Evolutionary conservation across 306 rosid species (phyloP), one percentile per base, ranked within the genome.

Genomic region (Alnus glutinosa): DNA sequence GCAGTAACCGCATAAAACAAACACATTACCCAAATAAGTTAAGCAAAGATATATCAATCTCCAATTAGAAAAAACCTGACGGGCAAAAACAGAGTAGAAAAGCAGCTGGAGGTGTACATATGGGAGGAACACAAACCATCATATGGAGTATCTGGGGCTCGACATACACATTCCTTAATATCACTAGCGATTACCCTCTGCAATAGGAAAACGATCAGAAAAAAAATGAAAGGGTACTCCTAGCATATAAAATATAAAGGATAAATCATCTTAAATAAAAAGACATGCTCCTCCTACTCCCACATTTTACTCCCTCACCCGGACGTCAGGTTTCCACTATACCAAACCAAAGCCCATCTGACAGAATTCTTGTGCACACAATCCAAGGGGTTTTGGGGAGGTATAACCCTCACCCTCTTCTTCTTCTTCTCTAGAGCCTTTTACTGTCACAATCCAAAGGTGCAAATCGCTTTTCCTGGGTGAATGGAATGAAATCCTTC

Each of bases 171-270:
- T 82, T 96, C 98, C 88, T 93, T 96, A 85, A 96, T 91, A 83
- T 96, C 99, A 89, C 98, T 90, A 67, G 94, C 92, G 87, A 93
- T 91, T 75, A 93, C 89, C 90, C 99, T 90, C 98, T 96, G 97
- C 63, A 44, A 78, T 76, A 81, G 71, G 55, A 75, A 61, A 85
- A 81, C 14, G 70, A 71, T 76, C 73, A 80, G 73, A 74, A 80
- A 78, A 15, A 59, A 68, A 42, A 8, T 68, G 44, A 68, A 9
- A n/a, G 72, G 30, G 16, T 3, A 42, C 34, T 36, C n/a, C 19
- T 15, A 64, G 50, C n/a, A 37, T 16, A 67, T 15, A 37, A 5
- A 28, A 14, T 2, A 16, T 15, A 54, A 23, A 16, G 68, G 80
- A 79, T 16, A 77, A 13, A 59, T 51, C 51, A 71, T 64, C 76